phyloP scores from a whole-genome alignment of 2,329 filamentous ascomycete species.

The Claviceps digitariae region DNA sequence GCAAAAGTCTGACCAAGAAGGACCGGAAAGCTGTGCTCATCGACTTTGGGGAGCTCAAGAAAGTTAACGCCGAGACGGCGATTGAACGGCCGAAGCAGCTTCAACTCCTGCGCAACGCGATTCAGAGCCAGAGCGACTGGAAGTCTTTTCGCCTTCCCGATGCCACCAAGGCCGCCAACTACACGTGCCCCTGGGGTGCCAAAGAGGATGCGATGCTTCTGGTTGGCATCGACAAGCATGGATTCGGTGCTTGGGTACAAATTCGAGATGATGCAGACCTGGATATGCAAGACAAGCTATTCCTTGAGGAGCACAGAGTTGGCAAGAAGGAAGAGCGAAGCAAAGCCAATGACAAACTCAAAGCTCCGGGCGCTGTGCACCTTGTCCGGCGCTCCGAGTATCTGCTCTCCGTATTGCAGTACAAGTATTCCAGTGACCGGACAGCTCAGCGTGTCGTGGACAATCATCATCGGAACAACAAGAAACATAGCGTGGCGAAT shows the following conservation, averaged over 20 bases:
- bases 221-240: slow-evolving; percentile 82
- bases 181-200: slow-evolving; percentile 82
- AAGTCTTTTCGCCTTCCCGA: slow-evolving; percentile 76
- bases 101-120: slow-evolving; percentile 64
- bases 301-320: slow-evolving; percentile 93
- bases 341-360: slow-evolving; percentile 63
- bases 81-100: slow-evolving; percentile 84
- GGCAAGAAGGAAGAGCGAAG: slow-evolving; percentile 91
- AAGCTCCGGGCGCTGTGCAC: slow-evolving; percentile 94
- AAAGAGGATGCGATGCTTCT: slow-evolving; percentile 96
- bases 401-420: slow-evolving; percentile 83
- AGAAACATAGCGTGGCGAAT: slow-evolving; percentile 49
- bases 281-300: slow-evolving; percentile 79
- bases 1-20: slow-evolving; percentile 84
- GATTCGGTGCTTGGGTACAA: slow-evolving; percentile 88
- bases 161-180: slow-evolving; percentile 82
- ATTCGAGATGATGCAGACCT: slow-evolving; percentile 88
- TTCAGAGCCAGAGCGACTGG: slow-evolving; percentile 54
- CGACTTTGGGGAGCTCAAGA: slow-evolving; percentile 84
- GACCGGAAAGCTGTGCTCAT: slow-evolving; percentile 95
- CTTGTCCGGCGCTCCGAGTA: slow-evolving; percentile 92
- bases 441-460: slow-evolving; percentile 69
- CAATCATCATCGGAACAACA: slow-evolving; percentile 91
- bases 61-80: slow-evolving; percentile 90
- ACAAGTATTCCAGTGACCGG: slow-evolving; percentile 64